These are phyloP conservation scores for Fusarium mundagurra DNA, from an alignment of 2,329 filamentous ascomycete genomes.

Conservation along the genomic window DNA sequence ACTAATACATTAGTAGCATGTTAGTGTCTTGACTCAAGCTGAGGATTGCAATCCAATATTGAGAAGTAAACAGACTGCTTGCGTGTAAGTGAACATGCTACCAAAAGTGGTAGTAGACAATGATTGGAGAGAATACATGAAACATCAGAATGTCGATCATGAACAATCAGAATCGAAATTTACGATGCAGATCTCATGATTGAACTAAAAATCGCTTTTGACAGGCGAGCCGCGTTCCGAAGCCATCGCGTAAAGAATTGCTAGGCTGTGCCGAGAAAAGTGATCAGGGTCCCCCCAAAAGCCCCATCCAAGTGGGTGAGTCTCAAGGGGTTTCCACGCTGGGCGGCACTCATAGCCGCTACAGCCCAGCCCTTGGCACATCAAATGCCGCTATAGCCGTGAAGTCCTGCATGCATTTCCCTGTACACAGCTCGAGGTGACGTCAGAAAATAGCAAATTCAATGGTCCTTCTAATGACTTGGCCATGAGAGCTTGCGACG, in stretches of 20 bases:
- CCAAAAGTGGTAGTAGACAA: neutral
- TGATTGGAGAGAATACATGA: neutral
- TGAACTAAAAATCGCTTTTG: neutral
- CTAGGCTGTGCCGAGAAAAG: neutral
- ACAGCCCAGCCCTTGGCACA: constrained; percentile 32
- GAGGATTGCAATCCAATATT: neutral
- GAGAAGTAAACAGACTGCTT: neutral
- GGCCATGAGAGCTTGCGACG: constrained; percentile 35
- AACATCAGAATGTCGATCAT: neutral
- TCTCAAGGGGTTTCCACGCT: constrained; percentile 3
- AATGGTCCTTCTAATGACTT: constrained; percentile 17
- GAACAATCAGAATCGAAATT: neutral
- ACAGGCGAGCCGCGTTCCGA: constrained; percentile 28
- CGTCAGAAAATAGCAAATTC: constrained; percentile 32
- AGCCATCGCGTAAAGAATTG: constrained; percentile 16
- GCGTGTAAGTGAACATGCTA: neutral
- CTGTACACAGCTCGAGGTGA: constrained; percentile 22
- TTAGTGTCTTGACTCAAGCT: neutral
- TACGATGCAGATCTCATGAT: neutral
- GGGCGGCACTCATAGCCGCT: constrained; percentile 31
- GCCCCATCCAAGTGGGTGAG: neutral
- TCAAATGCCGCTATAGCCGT: constrained; percentile 35
- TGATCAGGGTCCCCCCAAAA: constrained; percentile 22
- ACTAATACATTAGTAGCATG: neutral
- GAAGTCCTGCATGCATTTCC: constrained; percentile 8